A percentile compares a stretch with the other conserved stretches of the same genome.
Conservation (phyloP, 768 basidiomycete genomes). For the Macrolepiota dolichaula region DNA sequence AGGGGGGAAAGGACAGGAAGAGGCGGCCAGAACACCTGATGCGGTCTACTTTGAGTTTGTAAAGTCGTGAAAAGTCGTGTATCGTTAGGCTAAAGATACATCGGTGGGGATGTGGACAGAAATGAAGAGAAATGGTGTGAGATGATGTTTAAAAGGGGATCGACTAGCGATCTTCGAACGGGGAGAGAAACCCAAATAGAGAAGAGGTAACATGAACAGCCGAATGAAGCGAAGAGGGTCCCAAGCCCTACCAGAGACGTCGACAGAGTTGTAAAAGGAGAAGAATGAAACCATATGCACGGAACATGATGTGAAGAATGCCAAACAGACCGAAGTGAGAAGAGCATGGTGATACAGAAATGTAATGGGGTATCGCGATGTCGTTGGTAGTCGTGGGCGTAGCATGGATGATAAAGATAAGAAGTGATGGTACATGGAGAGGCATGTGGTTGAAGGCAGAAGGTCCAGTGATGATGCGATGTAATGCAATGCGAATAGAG, state of each 20-base stretch:
- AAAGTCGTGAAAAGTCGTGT: not conserved
- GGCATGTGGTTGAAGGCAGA: not conserved
- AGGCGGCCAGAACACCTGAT: not conserved
- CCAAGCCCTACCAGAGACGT: slow-evolving; percentile 7
- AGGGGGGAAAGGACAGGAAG: not conserved
- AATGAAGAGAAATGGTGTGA: not conserved
- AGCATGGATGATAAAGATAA: slow-evolving; percentile 11
- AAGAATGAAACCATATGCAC: slow-evolving; percentile 6
- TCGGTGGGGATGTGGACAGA: not conserved
- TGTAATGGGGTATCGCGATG: slow-evolving; percentile 11
- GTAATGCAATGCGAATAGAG: not conserved
- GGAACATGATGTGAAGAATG: slow-evolving; percentile 6
- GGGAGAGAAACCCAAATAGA: not conserved
- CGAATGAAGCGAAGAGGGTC: not conserved
- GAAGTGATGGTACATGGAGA: slow-evolving; percentile 5
- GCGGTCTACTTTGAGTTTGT: slow-evolving; percentile 1
- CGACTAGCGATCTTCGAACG: slow-evolving; percentile 1
- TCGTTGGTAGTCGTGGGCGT: slow-evolving; percentile 8
- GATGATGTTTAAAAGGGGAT: not conserved
- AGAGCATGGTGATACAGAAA: slow-evolving; percentile 8
- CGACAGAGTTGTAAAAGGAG: not conserved
- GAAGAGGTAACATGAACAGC: not conserved
- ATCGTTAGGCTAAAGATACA: slow-evolving; percentile 2
- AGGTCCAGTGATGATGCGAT: slow-evolving; percentile 7
- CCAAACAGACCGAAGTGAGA: not conserved